Evolutionary conservation across 768 basidiomycete genomes (phyloP).

Genomic region (Psilocybe cyanescens): DNA sequence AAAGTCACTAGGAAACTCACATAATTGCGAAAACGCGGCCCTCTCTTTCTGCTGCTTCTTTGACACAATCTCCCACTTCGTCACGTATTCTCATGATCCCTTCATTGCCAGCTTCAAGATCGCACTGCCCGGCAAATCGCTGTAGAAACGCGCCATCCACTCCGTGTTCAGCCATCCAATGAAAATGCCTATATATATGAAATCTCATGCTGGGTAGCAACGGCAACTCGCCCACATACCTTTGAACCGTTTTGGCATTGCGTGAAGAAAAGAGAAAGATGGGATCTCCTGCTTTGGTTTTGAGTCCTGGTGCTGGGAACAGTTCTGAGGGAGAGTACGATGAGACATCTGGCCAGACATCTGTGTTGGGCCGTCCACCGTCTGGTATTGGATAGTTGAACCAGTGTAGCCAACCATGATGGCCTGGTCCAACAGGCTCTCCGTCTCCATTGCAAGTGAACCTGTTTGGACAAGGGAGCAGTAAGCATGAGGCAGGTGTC

Average conservation of each 20-base stretch:
- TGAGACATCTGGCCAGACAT: constrained; percentile 82
- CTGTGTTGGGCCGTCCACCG: constrained; percentile 74
- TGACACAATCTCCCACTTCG: constrained; percentile 72
- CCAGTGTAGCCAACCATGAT: constrained; percentile 91
- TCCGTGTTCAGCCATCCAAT: constrained; percentile 84
- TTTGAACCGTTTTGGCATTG: constrained; percentile 71
- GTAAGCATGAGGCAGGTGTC: not conserved
- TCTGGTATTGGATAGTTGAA: constrained; percentile 67
- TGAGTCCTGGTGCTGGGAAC: constrained; percentile 69
- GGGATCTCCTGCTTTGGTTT: constrained; percentile 56
- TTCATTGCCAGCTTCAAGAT: constrained; percentile 55
- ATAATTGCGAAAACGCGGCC: constrained; percentile 86
- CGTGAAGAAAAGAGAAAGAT: constrained; percentile 80
- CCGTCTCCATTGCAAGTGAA: constrained; percentile 76
- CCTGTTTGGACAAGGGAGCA: constrained; percentile 40
- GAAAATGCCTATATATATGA: constrained; percentile 56
- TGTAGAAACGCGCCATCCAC: constrained; percentile 85
- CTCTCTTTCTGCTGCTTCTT: constrained; percentile 78
- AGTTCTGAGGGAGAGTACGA: constrained; percentile 73
- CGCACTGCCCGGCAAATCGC: constrained; percentile 73
- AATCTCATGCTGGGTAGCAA: constrained; percentile 1
- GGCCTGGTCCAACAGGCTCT: constrained; percentile 67
- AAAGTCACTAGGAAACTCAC: constrained; percentile 42
- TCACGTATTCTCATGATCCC: constrained; percentile 69
- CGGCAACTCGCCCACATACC: constrained; percentile 31